These are phyloP conservation scores for Mycosarcoma mackinlayi DNA, from an alignment of 1,284 basidiomycete genomes.

Conservation along the genomic window DNA sequence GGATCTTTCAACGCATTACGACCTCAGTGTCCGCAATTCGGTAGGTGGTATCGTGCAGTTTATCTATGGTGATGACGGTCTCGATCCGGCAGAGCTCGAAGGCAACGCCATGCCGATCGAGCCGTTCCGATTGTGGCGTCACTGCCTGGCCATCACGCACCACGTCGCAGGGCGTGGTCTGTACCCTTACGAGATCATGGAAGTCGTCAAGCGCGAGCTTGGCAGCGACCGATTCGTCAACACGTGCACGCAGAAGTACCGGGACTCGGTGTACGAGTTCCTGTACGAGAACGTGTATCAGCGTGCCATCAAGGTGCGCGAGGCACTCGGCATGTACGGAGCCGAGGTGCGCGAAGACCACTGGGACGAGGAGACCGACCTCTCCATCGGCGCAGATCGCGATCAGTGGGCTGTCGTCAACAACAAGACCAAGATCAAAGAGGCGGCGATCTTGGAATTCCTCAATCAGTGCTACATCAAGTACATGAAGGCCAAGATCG, in stretches of 20 bases:
- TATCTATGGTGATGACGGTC: slow-evolving; percentile 93
- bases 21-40: slow-evolving; percentile 95
- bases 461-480: slow-evolving; percentile 86
- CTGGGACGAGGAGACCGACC: slow-evolving; percentile 82
- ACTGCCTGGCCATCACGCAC: slow-evolving; percentile 78
- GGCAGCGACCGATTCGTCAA: slow-evolving; percentile 73
- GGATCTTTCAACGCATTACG: slow-evolving; percentile 96
- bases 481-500: slow-evolving; percentile 67
- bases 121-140: slow-evolving; percentile 80
- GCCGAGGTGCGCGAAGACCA: slow-evolving; percentile 80
- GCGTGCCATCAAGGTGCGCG: slow-evolving; percentile 78
- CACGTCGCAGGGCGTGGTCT: slow-evolving; percentile 73
- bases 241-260: slow-evolving; percentile 76
- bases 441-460: slow-evolving; percentile 82
- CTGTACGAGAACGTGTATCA: slow-evolving; percentile 78
- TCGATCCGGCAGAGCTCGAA: slow-evolving; percentile 95
- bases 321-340: slow-evolving; percentile 84
- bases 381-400: slow-evolving; percentile 80
- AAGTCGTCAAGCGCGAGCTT: slow-evolving; percentile 78
- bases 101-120: slow-evolving; percentile 85
- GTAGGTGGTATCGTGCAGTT: slow-evolving; percentile 98
- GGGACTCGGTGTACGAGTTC: slow-evolving; percentile 81
- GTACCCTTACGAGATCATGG: slow-evolving; percentile 86
- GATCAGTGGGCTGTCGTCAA: slow-evolving; percentile 75
- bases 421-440: slow-evolving; percentile 90